A percentile compares a stretch with the other conserved stretches of the same genome.
Conservation (phyloP, 495 filamentous ascomycete species). For the Penicillium paxilli region DNA sequence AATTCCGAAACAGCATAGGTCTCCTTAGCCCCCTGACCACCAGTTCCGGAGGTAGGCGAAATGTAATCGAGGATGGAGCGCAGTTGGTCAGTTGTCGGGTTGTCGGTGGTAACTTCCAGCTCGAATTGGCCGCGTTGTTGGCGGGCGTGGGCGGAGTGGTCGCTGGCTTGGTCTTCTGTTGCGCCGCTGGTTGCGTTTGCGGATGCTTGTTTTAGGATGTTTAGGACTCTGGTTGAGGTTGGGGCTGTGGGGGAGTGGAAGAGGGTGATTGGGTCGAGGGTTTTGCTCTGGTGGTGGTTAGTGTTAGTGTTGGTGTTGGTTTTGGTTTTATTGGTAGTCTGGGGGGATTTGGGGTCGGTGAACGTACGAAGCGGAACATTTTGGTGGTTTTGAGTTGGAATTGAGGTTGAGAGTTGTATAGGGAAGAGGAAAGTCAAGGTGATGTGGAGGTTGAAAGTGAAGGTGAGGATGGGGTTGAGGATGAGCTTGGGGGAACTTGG, state of each 20-base stretch:
- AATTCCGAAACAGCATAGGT: slow-evolving; percentile 48
- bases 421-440: not conserved
- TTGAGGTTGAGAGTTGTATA: not conserved
- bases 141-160: slow-evolving; percentile 55
- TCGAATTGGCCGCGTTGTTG: slow-evolving; percentile 69
- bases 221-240: slow-evolving; percentile 64
- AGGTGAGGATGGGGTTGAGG: not conserved
- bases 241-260: slow-evolving; percentile 78
- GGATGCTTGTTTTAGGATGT: slow-evolving; percentile 72
- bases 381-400: slow-evolving; percentile 15
- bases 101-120: slow-evolving; percentile 76
- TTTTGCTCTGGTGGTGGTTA: slow-evolving; percentile 64
- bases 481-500: slow-evolving; percentile 6
- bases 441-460: not conserved
- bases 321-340: not conserved
- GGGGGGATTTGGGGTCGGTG: not conserved
- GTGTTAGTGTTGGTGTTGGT: too few relatives aligned
- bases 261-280: slow-evolving; percentile 89
- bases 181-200: slow-evolving; percentile 58
- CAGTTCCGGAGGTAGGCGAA: slow-evolving; percentile 47
- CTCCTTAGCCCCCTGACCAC: slow-evolving; percentile 23
- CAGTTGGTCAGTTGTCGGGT: slow-evolving; percentile 83
- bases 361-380: slow-evolving; percentile 48
- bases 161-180: slow-evolving; percentile 66
- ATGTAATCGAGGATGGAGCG: slow-evolving; percentile 85